Percentiles rank a stretch among this genome's conserved stretches.
Conservation (phyloP, 768 basidiomycete species). For the Phanerochaete carnosa region DNA sequence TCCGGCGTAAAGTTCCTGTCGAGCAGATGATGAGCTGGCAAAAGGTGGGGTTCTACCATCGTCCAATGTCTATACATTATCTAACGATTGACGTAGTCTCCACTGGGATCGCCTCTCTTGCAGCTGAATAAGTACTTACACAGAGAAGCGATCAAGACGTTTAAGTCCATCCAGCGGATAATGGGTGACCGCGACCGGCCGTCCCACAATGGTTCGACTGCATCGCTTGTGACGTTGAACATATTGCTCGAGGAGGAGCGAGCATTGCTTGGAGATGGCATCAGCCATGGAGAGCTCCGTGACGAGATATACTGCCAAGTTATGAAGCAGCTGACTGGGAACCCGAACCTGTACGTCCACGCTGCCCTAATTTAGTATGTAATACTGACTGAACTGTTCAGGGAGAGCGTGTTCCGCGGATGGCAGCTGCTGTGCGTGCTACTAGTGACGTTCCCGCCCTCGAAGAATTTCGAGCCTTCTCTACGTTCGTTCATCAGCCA, state of each 20-base stretch:
- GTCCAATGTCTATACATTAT: background rate
- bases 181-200: slow-evolving; percentile 85
- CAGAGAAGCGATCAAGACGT: slow-evolving; percentile 78
- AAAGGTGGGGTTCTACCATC: slow-evolving; percentile 43
- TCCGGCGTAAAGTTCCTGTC: slow-evolving; percentile 76
- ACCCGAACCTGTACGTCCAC: slow-evolving; percentile 67
- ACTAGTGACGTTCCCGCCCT: slow-evolving; percentile 89
- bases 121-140: slow-evolving; percentile 53
- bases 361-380: background rate
- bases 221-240: slow-evolving; percentile 35
- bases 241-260: slow-evolving; percentile 78
- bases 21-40: slow-evolving; percentile 92
- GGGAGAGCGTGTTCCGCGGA: slow-evolving; percentile 84
- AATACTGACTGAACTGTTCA: slow-evolving; percentile 24
- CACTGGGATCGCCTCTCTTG: slow-evolving; percentile 73
- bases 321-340: slow-evolving; percentile 86
- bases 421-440: slow-evolving; percentile 93
- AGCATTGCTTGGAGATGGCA: slow-evolving; percentile 79
- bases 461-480: slow-evolving; percentile 88
- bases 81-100: slow-evolving; percentile 34
- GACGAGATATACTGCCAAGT: slow-evolving; percentile 94
- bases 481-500: slow-evolving; percentile 60
- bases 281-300: slow-evolving; percentile 77
- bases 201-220: slow-evolving; percentile 37
- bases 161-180: slow-evolving; percentile 87